Evolutionary conservation across 2,329 filamentous ascomycete species (phyloP), one percentile per base, ranked within the genome.

Genomic region (Pestalotiopsis sp.): DNA sequence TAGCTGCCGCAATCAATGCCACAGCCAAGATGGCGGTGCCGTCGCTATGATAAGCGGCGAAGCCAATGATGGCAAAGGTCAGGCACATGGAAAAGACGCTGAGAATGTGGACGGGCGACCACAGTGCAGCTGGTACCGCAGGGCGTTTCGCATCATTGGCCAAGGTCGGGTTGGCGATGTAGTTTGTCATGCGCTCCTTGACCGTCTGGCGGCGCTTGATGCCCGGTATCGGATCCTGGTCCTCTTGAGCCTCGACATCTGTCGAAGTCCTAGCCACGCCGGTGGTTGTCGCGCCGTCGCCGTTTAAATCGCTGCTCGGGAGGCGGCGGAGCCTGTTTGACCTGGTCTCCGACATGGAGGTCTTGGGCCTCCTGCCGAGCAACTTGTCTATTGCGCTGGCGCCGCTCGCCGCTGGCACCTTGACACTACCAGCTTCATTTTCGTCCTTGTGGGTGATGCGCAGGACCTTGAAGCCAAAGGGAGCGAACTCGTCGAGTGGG

Each of bases 21-120:
- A 90, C 82, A 25, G 88, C 86, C 17, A 87, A 61, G 20, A 85
- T 81, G 20, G 86, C 86, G 1, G 85, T 84, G 7, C 85, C 86
- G 72, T 88, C 86, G 20, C 81, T 68, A 70, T 84, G 81, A 13
- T 79, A 49, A 2, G 78, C 74, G 0, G 85, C 84, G 62, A 79
- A 79, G 0, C 78, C 75, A 31, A 89, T 78, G 38, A 88, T 83
- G n/a, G 78, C 80, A 57, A 83, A 75, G 5, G 85, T 86, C 25
- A 87, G 75, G 3, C 86, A 64, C 60, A 81, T 84, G 0, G 88
- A 90, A 52, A 86, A 75, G 14, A 87, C 72, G 2, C 84, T 83
- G 11, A 91, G 79, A 14, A 88, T 74, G 70, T 88, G 86, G 2
- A 90, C 77, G 4, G 87, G 86, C 2, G 86, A 88, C 70, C 81